A percentile compares a stretch with the other conserved stretches of the same genome.
These are phyloP conservation scores for Xylariaceae sp. DNA, from an alignment of 2,329 filamentous ascomycete genomes.

Conservation along the genomic window DNA sequence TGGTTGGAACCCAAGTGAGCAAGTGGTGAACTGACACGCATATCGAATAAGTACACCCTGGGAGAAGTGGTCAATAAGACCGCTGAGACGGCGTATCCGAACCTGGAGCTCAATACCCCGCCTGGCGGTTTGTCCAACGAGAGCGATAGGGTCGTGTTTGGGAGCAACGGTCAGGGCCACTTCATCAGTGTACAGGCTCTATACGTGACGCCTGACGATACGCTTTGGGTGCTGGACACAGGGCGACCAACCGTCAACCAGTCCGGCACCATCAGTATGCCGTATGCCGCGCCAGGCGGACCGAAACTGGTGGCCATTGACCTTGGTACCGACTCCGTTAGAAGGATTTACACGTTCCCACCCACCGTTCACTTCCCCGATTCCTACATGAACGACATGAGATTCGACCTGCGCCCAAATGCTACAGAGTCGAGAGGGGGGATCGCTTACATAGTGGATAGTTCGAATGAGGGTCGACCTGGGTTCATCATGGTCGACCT, in stretches of 20 bases:
- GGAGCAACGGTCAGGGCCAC: constrained; percentile 35
- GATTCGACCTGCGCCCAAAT: constrained; percentile 40
- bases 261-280: constrained; percentile 33
- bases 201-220: constrained; percentile 40
- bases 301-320: constrained; percentile 40
- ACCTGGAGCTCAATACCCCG: constrained; percentile 32
- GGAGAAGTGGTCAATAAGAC: constrained; percentile 43
- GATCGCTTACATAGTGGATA: constrained; percentile 42
- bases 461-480: constrained; percentile 39
- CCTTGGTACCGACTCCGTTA: constrained; percentile 34
- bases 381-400: constrained; percentile 42
- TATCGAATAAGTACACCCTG: constrained; percentile 41
- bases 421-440: constrained; percentile 34
- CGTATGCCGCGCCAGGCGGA: constrained; percentile 39
- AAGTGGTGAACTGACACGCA: too few relatives aligned
- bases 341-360: constrained; percentile 38
- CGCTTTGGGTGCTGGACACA: constrained; percentile 41
- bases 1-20: too few relatives aligned
- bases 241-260: constrained; percentile 38
- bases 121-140: constrained; percentile 25
- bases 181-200: constrained; percentile 41
- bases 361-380: constrained; percentile 38
- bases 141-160: constrained; percentile 38
- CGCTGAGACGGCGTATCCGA: constrained; percentile 42
- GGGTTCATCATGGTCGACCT: constrained; percentile 43